phyloP scores from a whole-genome alignment of 2,329 filamentous ascomycete genomes.

The Aspergillus sp. region DNA sequence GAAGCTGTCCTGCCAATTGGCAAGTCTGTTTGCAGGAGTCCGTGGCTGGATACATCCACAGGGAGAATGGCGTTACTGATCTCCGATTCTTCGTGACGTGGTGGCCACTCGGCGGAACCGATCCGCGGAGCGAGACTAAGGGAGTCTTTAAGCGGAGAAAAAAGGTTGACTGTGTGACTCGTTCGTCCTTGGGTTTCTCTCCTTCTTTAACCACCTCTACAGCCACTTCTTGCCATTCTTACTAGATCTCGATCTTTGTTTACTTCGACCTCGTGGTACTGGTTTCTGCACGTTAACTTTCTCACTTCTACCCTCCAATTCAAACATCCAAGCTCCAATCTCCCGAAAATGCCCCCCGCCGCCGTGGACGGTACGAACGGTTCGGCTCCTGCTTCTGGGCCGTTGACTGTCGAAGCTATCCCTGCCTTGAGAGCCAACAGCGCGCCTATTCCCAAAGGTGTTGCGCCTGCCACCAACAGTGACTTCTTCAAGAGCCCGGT shows the following conservation, averaged over 20 bases:
- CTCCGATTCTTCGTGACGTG: neutral
- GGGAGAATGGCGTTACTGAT: neutral
- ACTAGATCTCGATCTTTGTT: neutral
- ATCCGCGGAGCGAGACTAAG: constrained; percentile 11
- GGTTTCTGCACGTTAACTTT: neutral
- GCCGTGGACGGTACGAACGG: constrained; percentile 15
- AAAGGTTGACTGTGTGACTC: constrained; percentile 7
- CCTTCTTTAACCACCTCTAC: neutral
- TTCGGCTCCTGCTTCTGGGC: constrained; percentile 22
- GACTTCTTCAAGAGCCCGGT: constrained; percentile 80
- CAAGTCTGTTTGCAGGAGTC: no score
- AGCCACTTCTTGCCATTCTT: neutral
- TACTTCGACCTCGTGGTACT: neutral
- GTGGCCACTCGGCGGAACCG: constrained; percentile 16
- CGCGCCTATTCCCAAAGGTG: constrained; percentile 69
- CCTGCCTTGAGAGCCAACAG: constrained; percentile 64
- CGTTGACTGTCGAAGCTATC: constrained; percentile 66
- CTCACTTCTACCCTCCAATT: neutral
- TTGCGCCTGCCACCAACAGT: constrained; percentile 74
- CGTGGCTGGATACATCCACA: neutral
- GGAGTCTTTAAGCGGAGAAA: constrained; percentile 5
- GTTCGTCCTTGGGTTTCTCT: neutral
- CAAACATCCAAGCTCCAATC: neutral
- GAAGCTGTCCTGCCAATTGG: neutral
- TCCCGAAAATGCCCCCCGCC: constrained; percentile 28